Evolutionary conservation across 768 basidiomycete genomes (phyloP), one percentile per base, ranked within the genome.

Genomic region (Lentinula detonsa): DNA sequence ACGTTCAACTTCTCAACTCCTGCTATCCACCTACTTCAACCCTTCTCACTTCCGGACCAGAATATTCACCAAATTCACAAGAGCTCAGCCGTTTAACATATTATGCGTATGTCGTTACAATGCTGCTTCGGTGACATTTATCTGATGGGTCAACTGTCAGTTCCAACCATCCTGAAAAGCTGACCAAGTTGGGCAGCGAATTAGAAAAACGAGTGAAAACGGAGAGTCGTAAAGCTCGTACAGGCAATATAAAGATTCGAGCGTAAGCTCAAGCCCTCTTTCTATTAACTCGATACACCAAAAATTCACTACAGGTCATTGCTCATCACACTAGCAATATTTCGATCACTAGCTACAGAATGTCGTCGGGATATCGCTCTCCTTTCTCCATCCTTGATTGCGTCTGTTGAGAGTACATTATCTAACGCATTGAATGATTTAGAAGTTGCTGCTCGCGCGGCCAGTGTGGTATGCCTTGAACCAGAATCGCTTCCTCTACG

Each of bases 21-120:
- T 95, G 93, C 72, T 96, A 95, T 70, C 94, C 94, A 15, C 84
- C 91, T 7, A 76, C 85, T 46, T 86, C 92, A 57, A 79, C 85
- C 5, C 80, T 95, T 37, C 76, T 87, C 57, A 85, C 88, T 16
- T 81, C 91, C 21, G 90, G 85, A 39, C 88, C 93, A 54, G 85
- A 88, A 60, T 92, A 85, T 72, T 82, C 81, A 11, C 91, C 92
- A 11, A 93, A 93, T 65, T 79, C 88, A 0, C 92, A 93, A 71
- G 92, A 94, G 67, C 80, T 93, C 15, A 93, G 92, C 55, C 83
- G 88, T 16, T 78, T 94, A 54, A 91, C 90, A 3, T 94, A 94
- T 71, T 93, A 91, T 76, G 91, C 89, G 78, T 84, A 62, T 57
- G 78, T 67, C 40, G 37, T 28, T 21, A 4, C 21, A 48, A 5